Conservation (phyloP, 2,329 filamentous ascomycete genomes). For the Nemania sp. region DNA sequence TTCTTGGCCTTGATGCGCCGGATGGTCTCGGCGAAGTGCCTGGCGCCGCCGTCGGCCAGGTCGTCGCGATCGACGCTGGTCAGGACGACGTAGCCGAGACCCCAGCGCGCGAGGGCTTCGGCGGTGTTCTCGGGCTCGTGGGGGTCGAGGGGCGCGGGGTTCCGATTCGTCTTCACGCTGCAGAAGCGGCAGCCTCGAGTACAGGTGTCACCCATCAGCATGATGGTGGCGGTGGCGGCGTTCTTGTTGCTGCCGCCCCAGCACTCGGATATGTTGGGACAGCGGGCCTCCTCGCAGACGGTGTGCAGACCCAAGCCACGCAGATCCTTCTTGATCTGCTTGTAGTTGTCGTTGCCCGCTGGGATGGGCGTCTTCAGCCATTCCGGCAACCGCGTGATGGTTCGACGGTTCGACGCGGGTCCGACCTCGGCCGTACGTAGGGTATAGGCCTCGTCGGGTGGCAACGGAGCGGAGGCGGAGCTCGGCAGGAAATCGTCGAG, state of each 20-base stretch:
- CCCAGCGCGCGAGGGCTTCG: slow-evolving; percentile 90
- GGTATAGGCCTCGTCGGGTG: slow-evolving; percentile 60
- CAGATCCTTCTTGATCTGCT: slow-evolving; percentile 92
- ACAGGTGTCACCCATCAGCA: slow-evolving; percentile 99
- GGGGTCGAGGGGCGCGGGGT: slow-evolving; percentile 79
- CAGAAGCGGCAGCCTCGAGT: slow-evolving; percentile 97
- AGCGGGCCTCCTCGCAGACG: slow-evolving; percentile 95
- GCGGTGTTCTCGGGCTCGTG: slow-evolving; percentile 97
- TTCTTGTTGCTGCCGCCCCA: slow-evolving; percentile 92
- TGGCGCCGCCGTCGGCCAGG: slow-evolving; percentile 82
- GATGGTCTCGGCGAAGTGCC: slow-evolving; percentile 92
- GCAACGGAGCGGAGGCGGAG: slow-evolving; percentile 49
- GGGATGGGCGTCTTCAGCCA: slow-evolving; percentile 98
- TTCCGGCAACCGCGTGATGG: slow-evolving; percentile 76
- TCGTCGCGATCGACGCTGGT: slow-evolving; percentile 95
- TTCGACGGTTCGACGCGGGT: slow-evolving; percentile 64
- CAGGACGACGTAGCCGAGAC: slow-evolving; percentile 91
- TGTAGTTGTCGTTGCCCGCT: slow-evolving; percentile 78
- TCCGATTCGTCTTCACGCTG: slow-evolving; percentile 86
- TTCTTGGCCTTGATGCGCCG: slow-evolving; percentile 88
- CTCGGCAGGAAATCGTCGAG: slow-evolving; percentile 62
- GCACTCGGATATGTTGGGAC: slow-evolving; percentile 96
- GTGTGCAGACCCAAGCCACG: slow-evolving; percentile 89
- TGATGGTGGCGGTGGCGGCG: slow-evolving; percentile 94
- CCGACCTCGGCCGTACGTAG: slow-evolving; percentile 68